Evolutionary conservation across 306 rosid genomes (phyloP).

Genomic region (Vigna hirtella): DNA sequence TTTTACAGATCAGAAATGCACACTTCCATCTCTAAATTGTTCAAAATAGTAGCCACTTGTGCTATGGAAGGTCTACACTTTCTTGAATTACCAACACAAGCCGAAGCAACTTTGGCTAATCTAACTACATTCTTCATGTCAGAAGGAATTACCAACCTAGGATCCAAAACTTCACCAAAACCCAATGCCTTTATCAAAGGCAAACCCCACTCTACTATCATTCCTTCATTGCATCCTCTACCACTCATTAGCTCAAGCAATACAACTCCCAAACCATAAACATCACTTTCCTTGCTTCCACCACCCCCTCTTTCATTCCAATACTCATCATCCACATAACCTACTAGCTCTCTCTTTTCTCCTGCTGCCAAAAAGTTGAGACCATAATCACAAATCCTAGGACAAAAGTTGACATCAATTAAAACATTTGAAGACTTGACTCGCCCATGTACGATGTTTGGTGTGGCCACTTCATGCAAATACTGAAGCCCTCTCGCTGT

Average conservation of each 20-base stretch:
- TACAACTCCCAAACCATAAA: slow-evolving; percentile 79
- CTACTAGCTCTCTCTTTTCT: slow-evolving; percentile 63
- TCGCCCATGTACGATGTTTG: slow-evolving; percentile 72
- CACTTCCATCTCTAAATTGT: slow-evolving; percentile 56
- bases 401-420: slow-evolving; percentile 62
- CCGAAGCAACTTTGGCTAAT: slow-evolving; percentile 75
- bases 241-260: slow-evolving; percentile 77
- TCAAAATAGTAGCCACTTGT: slow-evolving; percentile 69
- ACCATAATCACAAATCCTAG: slow-evolving; percentile 76
- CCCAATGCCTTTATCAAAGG: slow-evolving; percentile 67
- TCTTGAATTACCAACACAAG: slow-evolving; percentile 76
- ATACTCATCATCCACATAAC: slow-evolving; percentile 78
- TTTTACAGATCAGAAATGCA: not conserved
- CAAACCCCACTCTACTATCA: slow-evolving; percentile 67
- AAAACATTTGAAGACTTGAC: slow-evolving; percentile 71
- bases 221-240: slow-evolving; percentile 30
- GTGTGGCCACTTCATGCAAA: slow-evolving; percentile 69
- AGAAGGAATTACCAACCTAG: slow-evolving; percentile 53
- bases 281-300: slow-evolving; percentile 72
- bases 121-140: slow-evolving; percentile 55
- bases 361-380: slow-evolving; percentile 61
- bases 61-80: slow-evolving; percentile 72
- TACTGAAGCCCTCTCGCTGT: slow-evolving; percentile 64
- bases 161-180: slow-evolving; percentile 60
- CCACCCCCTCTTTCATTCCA: slow-evolving; percentile 52